Conservation (phyloP, 2,329 filamentous ascomycete genomes). For the Blastomyces emzantsi region DNA sequence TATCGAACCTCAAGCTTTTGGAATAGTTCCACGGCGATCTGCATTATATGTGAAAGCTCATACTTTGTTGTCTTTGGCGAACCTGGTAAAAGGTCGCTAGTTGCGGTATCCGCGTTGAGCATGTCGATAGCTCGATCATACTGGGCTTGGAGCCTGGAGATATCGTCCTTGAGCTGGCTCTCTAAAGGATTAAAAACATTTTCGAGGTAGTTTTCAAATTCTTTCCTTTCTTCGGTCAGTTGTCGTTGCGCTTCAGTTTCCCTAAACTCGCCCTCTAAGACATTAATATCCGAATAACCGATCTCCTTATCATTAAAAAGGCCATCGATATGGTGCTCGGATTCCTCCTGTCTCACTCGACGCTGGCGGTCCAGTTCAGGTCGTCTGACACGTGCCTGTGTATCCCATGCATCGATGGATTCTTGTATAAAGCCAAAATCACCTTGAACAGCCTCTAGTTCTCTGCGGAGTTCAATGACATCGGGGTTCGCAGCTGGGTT, state of each 20-base stretch:
- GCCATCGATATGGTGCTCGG: conserved; percentile 44
- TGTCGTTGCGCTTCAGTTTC: conserved; percentile 43
- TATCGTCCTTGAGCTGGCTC: conserved; percentile 41
- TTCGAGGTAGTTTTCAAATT: conserved; percentile 43
- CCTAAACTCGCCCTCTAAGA: conserved; percentile 48
- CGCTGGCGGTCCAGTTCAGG: conserved; percentile 42
- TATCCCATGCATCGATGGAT: conserved; percentile 39
- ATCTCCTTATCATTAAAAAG: conserved; percentile 50
- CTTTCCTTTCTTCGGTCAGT: conserved; percentile 45
- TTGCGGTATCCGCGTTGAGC: conserved; percentile 34
- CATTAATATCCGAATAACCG: conserved; percentile 48
- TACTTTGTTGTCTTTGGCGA: conserved; percentile 19
- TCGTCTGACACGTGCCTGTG: conserved; percentile 35
- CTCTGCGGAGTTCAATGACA: conserved; percentile 26
- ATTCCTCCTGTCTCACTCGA: conserved; percentile 43
- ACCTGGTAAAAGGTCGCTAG: conserved; percentile 17
- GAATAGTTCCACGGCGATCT: conserved; percentile 39
- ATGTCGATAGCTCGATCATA: conserved; percentile 38
- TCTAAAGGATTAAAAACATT: conserved; percentile 45
- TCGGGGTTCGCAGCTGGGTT: conserved; percentile 28
- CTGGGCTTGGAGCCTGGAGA: conserved; percentile 40
- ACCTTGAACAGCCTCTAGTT: conserved; percentile 30
- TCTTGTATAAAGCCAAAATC: conserved; percentile 39
- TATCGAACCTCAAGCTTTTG: conserved; percentile 42
- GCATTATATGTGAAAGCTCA: conserved; percentile 38